phyloP scores from a whole-genome alignment of 768 basidiomycete genomes.

The Rhizopogon salebrosus region DNA sequence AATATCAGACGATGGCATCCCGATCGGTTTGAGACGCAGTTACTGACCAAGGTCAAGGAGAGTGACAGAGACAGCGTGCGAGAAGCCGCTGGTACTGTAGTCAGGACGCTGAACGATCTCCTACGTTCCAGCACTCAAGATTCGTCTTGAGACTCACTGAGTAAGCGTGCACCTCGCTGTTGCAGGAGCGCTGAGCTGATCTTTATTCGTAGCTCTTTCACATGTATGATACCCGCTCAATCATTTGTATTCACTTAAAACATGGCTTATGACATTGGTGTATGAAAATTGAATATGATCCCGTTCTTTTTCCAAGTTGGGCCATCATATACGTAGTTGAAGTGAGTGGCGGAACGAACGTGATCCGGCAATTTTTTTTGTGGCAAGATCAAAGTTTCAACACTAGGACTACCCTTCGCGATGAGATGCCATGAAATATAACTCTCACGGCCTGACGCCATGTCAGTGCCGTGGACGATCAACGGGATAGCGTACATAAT shows the following conservation, averaged over 20 bases:
- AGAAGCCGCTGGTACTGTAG: constrained; percentile 69
- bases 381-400: neutral
- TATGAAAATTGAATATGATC: neutral
- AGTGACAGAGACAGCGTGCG: constrained; percentile 62
- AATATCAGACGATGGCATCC: constrained; percentile 77
- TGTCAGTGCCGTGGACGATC: neutral
- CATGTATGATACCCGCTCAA: constrained; percentile 26
- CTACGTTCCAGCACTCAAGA: constrained; percentile 46
- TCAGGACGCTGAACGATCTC: constrained; percentile 66
- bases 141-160: constrained; percentile 27
- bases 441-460: neutral
- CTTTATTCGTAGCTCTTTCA: constrained; percentile 10
- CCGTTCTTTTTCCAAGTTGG: neutral
- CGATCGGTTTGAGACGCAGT: constrained; percentile 72
- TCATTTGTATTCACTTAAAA: constrained; percentile 23
- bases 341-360: neutral
- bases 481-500: neutral
- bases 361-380: neutral
- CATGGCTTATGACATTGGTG: neutral
- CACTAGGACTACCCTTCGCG: neutral
- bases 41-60: constrained; percentile 58
- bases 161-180: constrained; percentile 15
- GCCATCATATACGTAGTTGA: too few species aligned
- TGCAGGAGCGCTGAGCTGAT: constrained; percentile 8
- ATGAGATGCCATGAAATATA: neutral